Percentiles rank a stretch among this genome's conserved stretches.
phyloP scores from a whole-genome alignment of 2,329 filamentous ascomycete genomes.

The Scolecobasidium constrictum region DNA sequence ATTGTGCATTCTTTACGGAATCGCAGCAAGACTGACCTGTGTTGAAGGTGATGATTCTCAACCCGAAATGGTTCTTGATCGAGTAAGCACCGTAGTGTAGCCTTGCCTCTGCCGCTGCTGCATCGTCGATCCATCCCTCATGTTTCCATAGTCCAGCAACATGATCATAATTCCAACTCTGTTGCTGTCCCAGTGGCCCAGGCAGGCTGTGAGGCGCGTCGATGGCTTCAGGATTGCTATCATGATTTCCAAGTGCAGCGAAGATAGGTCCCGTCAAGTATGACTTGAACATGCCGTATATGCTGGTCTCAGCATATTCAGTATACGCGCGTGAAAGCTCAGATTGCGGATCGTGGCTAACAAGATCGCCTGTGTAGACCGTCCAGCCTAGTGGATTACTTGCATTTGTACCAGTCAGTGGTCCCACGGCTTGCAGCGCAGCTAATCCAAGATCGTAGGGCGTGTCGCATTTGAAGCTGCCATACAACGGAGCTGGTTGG shows the following conservation, averaged over 20 bases:
- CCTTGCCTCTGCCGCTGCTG: slow-evolving; percentile 35
- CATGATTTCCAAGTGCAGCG: slow-evolving; percentile 46
- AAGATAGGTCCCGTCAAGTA: slow-evolving; percentile 48
- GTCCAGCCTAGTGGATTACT: slow-evolving; percentile 39
- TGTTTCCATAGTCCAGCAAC: slow-evolving; percentile 45
- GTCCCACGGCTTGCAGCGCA: slow-evolving; percentile 43
- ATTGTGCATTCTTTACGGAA: no score
- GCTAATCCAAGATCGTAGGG: slow-evolving; percentile 47
- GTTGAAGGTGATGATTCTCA: slow-evolving; percentile 43
- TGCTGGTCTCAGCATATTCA: slow-evolving; percentile 41
- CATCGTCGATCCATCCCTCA: slow-evolving; percentile 41
- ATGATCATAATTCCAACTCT: slow-evolving; percentile 49
- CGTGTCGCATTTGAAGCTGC: slow-evolving; percentile 45
- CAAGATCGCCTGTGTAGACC: slow-evolving; percentile 47
- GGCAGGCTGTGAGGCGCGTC: slow-evolving; percentile 43
- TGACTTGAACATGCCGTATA: slow-evolving; percentile 44
- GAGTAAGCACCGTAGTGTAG: slow-evolving; percentile 47
- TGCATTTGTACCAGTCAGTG: slow-evolving; percentile 42
- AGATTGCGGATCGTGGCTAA: slow-evolving; percentile 42
- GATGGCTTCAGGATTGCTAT: slow-evolving; percentile 42
- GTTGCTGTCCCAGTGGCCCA: slow-evolving; percentile 41
- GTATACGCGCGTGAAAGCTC: slow-evolving; percentile 42
- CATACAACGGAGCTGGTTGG: slow-evolving; percentile 42
- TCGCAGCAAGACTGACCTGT: no score
- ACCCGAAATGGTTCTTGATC: slow-evolving; percentile 40